Evolutionary conservation across 441 rosid genomes (phyloP).

Genomic region (Manihot esculenta): DNA sequence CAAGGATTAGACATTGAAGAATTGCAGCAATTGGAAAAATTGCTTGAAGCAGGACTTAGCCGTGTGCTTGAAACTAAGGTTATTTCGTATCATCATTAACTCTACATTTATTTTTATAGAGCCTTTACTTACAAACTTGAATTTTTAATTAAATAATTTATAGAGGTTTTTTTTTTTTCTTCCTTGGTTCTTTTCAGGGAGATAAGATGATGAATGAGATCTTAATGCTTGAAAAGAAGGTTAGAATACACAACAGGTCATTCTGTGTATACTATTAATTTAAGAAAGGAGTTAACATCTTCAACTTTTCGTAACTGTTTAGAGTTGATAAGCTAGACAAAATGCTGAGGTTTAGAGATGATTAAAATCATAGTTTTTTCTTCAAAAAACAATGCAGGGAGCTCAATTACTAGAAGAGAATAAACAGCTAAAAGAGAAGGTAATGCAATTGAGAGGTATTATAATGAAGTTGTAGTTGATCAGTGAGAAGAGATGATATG

Average conservation of each 20-base stretch:
- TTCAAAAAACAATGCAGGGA: conserved; percentile 48
- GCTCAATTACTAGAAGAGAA: conserved; percentile 51
- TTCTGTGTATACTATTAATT: background rate
- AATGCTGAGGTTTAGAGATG: no score
- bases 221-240: conserved; percentile 47
- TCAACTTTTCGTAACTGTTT: no score
- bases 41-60: conserved; percentile 48
- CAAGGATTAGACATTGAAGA: conserved; percentile 50
- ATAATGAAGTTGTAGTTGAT: no score
- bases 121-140: no score
- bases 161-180: no score
- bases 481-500: no score
- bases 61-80: conserved; percentile 53
- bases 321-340: no score
- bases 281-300: no score
- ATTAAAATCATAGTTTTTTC: background rate
- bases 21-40: conserved; percentile 48
- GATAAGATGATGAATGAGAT: conserved; percentile 46
- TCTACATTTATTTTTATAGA: no score
- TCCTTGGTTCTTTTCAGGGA: conserved; percentile 31
- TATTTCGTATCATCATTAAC: background rate
- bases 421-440: conserved; percentile 44
- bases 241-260: conserved; percentile 13
- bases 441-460: no score
- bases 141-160: no score